Conservation (phyloP, 352 stramenopile species). For the Saprolegnia diclina region DNA sequence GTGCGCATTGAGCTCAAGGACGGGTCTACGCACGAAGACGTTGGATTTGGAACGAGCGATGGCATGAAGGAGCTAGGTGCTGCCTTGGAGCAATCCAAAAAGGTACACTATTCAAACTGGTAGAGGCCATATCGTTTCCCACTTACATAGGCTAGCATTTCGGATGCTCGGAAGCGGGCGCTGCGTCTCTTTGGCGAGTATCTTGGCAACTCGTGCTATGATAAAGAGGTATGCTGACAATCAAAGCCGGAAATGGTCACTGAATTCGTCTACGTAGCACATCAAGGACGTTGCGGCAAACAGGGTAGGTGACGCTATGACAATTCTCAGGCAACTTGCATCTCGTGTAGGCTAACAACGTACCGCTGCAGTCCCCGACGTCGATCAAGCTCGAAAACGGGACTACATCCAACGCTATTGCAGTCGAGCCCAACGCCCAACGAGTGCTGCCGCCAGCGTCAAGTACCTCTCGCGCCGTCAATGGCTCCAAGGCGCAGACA, state of each 20-base stretch:
- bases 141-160: slow-evolving; percentile 57
- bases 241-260: background rate
- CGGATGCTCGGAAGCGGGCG: slow-evolving; percentile 71
- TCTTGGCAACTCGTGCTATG: slow-evolving; percentile 82
- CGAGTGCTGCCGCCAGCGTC: background rate
- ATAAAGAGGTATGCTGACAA: slow-evolving; percentile 42
- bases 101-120: slow-evolving; percentile 31
- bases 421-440: background rate
- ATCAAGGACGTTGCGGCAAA: slow-evolving; percentile 75
- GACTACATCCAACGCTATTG: background rate
- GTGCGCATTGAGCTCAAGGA: slow-evolving; percentile 84
- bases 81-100: slow-evolving; percentile 79
- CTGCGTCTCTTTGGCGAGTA: slow-evolving; percentile 81
- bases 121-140: background rate
- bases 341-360: slow-evolving; percentile 23
- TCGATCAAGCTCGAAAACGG: slow-evolving; percentile 21
- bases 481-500: too few species aligned
- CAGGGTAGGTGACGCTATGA: slow-evolving; percentile 27
- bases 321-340: slow-evolving; percentile 16
- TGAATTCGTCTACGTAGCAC: slow-evolving; percentile 30
- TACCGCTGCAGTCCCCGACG: slow-evolving; percentile 17
- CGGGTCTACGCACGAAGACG: slow-evolving; percentile 74
- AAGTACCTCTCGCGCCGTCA: too few species aligned
- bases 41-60: slow-evolving; percentile 73
- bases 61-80: slow-evolving; percentile 67